Evolutionary conservation across 106 monocot species (phyloP).

Genomic region (Acanthochlamys bracteata): DNA sequence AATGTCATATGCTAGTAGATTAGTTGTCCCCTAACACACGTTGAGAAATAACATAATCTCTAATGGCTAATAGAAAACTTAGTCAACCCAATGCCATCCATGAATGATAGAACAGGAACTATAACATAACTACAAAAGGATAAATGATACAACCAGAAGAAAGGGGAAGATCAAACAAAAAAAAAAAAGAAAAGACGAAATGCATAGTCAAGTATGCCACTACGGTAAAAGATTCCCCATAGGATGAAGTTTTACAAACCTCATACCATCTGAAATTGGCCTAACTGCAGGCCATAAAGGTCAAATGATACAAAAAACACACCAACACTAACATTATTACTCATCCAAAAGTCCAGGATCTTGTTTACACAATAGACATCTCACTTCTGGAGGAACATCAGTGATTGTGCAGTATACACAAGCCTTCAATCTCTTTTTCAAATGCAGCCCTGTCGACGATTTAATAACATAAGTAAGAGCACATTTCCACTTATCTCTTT

Average conservation of each 20-base stretch:
- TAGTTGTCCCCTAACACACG: constrained; percentile 41
- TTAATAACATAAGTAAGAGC: no score
- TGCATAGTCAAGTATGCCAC: not conserved
- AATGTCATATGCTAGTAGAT: constrained; percentile 42
- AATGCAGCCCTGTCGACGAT: constrained; percentile 44
- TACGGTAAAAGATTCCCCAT: not conserved
- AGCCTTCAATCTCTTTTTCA: constrained; percentile 38
- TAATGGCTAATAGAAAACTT: constrained; percentile 33
- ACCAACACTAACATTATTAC: not conserved
- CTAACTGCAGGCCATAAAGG: not conserved
- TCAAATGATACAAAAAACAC: not conserved
- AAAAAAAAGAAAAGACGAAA: not conserved
- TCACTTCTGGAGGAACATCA: constrained; percentile 41
- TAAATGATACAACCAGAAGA: not conserved
- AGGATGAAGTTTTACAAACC: not conserved
- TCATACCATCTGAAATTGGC: not conserved
- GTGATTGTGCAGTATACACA: constrained; percentile 21
- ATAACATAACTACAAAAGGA: not conserved
- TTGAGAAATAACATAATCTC: constrained; percentile 40
- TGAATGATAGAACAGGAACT: not conserved
- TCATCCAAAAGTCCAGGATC: constrained; percentile 64
- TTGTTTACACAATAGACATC: constrained; percentile 50
- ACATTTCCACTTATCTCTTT: no score
- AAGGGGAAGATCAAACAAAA: not conserved
- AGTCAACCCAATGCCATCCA: not conserved